Conservation (phyloP, 352 stramenopile species). For the Phytophthora multivora region DNA sequence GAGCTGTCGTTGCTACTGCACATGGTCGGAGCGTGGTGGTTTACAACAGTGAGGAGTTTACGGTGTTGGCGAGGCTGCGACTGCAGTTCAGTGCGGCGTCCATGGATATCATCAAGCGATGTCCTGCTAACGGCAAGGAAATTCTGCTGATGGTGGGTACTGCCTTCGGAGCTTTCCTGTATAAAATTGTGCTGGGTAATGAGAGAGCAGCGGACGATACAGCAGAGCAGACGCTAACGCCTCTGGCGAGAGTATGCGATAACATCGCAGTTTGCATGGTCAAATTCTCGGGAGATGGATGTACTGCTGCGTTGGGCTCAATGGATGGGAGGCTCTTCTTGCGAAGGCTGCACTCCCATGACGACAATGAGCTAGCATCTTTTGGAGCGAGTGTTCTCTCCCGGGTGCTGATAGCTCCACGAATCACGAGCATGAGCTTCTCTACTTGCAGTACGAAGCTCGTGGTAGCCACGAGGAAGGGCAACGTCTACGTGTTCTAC, state of each 20-base stretch:
- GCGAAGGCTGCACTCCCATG: constrained; percentile 16
- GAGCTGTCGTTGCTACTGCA: constrained; percentile 32
- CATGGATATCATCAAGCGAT: constrained; percentile 34
- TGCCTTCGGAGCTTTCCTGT: constrained; percentile 41
- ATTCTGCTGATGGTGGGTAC: constrained; percentile 39
- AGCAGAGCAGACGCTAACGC: background rate
- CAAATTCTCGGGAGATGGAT: constrained; percentile 41
- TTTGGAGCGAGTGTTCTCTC: constrained; percentile 37
- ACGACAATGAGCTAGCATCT: background rate
- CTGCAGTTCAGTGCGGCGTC: constrained; percentile 43
- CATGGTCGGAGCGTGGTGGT: constrained; percentile 39
- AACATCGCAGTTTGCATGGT: constrained; percentile 48
- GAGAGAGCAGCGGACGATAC: background rate
- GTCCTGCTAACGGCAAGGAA: background rate
- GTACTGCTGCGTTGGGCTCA: constrained; percentile 42
- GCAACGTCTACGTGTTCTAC: constrained; percentile 64
- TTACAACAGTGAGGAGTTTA: constrained; percentile 36
- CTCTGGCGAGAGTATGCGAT: constrained; percentile 24
- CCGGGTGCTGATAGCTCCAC: constrained; percentile 51
- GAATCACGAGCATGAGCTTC: constrained; percentile 63
- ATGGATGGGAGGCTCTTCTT: constrained; percentile 64
- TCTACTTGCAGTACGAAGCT: constrained; percentile 34
- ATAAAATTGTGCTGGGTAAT: constrained; percentile 21
- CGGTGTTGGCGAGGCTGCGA: constrained; percentile 6
- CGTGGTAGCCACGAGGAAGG: constrained; percentile 59